A percentile compares a stretch with the other conserved stretches of the same genome.
Evolutionary conservation across 192 early-diverging fungal genomes (phyloP).

Genomic region (Coemansia sp.): DNA sequence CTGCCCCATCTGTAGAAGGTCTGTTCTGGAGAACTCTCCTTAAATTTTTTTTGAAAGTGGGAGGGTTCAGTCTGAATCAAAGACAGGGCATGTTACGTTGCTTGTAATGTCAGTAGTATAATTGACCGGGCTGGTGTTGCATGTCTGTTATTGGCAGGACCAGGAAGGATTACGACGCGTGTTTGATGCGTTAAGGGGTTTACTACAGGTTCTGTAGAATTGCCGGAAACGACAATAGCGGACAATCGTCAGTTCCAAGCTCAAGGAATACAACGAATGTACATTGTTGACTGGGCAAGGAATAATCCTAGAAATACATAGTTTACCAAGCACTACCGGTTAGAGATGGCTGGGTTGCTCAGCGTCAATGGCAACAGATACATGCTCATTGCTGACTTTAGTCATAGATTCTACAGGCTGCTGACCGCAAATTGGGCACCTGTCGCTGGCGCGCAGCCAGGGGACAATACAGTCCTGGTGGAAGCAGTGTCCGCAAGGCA

Average conservation of each 20-base stretch:
- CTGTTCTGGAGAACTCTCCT: background rate
- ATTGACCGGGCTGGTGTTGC: too few species aligned
- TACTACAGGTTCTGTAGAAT: background rate
- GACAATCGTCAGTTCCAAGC: background rate
- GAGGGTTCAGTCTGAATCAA: background rate
- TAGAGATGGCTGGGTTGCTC: background rate
- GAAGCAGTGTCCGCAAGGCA: constrained; percentile 81
- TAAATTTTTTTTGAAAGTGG: too few species aligned
- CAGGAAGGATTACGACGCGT: too few species aligned
- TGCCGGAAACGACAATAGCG: background rate
- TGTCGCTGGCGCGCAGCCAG: constrained; percentile 82
- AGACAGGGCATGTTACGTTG: background rate
- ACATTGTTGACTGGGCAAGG: background rate
- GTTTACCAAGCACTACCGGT: background rate
- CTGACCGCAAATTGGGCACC: constrained; percentile 69
- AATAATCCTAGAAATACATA: background rate
- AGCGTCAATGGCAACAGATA: background rate
- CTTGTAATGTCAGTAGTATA: background rate
- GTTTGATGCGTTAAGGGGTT: background rate
- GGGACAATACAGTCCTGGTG: constrained; percentile 74
- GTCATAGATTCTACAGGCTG: background rate
- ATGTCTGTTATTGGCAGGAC: too few species aligned
- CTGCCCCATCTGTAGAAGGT: background rate
- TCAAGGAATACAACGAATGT: background rate
- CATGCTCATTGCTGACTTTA: too few species aligned